These are phyloP conservation scores for Suillus decipiens DNA, from an alignment of 768 basidiomycete genomes.

Conservation along the genomic window DNA sequence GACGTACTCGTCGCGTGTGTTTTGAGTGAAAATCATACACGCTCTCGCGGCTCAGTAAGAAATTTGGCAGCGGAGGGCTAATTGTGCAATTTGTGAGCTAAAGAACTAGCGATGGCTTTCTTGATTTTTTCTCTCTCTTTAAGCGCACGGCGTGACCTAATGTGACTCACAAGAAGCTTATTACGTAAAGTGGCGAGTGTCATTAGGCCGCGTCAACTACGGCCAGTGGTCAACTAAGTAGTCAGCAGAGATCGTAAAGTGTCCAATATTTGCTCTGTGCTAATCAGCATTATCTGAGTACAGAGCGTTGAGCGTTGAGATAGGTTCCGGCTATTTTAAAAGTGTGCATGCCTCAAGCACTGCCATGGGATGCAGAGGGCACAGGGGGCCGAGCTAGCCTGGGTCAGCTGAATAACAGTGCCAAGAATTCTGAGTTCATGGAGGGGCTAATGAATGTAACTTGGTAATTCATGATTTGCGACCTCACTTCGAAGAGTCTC, in stretches of 20 bases:
- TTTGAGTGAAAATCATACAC: conserved; percentile 36
- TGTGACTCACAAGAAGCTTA: not conserved
- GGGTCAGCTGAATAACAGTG: no score
- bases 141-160: not conserved
- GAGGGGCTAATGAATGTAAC: not conserved
- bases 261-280: not conserved
- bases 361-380: not conserved
- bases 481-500: not conserved
- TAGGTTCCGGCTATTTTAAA: not conserved
- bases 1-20: conserved; percentile 37
- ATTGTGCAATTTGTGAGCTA: not conserved
- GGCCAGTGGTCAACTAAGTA: no score
- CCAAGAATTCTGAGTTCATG: not conserved
- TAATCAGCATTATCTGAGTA: not conserved
- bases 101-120: not conserved
- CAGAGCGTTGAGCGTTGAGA: not conserved
- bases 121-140: not conserved
- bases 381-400: no score
- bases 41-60: conserved; percentile 11
- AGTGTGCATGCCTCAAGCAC: no score
- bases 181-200: not conserved
- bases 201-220: no score
- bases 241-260: no score
- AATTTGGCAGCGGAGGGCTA: not conserved
- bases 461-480: not conserved